Evolutionary conservation across 345 rosid genomes (phyloP).

Genomic region (Lenwebbia sp.): DNA sequence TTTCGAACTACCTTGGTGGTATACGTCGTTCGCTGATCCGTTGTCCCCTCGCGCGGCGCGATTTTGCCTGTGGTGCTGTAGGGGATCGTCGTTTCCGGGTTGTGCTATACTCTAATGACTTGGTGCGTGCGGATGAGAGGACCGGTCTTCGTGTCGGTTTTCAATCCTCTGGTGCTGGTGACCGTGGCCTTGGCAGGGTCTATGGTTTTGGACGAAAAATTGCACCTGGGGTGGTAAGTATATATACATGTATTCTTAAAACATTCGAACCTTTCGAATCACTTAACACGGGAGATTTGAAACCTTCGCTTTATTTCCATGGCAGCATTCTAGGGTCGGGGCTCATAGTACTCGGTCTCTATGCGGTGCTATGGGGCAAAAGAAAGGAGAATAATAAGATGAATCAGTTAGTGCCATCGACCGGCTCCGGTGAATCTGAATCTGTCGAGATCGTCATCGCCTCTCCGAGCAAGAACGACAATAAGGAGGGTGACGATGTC

Average conservation of each 20-base stretch:
- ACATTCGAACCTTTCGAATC: not conserved
- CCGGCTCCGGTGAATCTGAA: not conserved
- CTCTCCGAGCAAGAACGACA: not conserved
- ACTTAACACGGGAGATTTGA: not conserved
- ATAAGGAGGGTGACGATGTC: not conserved
- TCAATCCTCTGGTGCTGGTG: constrained; percentile 18
- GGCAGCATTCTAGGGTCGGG: not conserved
- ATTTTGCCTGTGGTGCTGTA: not conserved
- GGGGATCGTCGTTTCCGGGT: constrained; percentile 15
- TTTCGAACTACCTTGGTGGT: not conserved
- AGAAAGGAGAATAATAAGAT: constrained; percentile 2
- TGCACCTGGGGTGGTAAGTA: constrained; percentile 20
- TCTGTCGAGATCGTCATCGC: not conserved
- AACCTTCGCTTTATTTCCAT: not conserved
- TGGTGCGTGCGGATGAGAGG: constrained; percentile 20
- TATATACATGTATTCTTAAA: not conserved
- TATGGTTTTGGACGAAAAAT: constrained; percentile 11
- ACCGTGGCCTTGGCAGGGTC: constrained; percentile 4
- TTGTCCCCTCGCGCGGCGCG: too few species aligned
- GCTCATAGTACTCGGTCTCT: not conserved
- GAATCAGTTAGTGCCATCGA: not conserved
- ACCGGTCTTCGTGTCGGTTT: constrained; percentile 15
- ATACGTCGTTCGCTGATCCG: not conserved
- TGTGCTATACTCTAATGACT: constrained; percentile 1
- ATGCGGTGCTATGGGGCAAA: constrained; percentile 18